A percentile compares a stretch with the other conserved stretches of the same genome.
phyloP scores from a whole-genome alignment of 768 basidiomycete species.

The Phaffia tasmanica region DNA sequence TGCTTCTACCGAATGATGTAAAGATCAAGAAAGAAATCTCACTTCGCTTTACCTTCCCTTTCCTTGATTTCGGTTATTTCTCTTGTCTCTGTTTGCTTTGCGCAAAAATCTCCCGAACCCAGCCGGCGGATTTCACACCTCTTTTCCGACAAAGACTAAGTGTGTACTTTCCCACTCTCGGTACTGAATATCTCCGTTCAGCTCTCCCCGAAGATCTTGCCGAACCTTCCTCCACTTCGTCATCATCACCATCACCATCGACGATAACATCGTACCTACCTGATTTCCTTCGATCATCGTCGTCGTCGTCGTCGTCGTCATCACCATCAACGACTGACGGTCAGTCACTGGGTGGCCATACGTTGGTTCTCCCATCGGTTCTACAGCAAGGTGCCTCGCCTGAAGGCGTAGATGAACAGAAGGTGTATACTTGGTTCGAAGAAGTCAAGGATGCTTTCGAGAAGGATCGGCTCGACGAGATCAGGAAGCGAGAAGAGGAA shows the following conservation, averaged over 20 bases:
- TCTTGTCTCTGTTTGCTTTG: too few relatives aligned
- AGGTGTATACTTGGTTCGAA: conserved; percentile 11
- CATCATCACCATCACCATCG: too few relatives aligned
- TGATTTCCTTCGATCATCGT: too few relatives aligned
- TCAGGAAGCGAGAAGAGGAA: conserved; percentile 1
- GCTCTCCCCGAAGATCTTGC: too few relatives aligned
- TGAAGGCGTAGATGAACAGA: conserved; percentile 6
- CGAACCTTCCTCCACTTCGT: not conserved
- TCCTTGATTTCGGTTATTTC: not conserved
- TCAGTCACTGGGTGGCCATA: too few relatives aligned
- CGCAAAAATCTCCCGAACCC: too few relatives aligned
- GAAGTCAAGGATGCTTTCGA: conserved; percentile 3
- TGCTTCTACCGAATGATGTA: too few relatives aligned
- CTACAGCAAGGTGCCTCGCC: conserved; percentile 10
- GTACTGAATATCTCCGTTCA: too few relatives aligned
- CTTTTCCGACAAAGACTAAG: conserved; percentile 9
- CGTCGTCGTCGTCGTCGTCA: too few relatives aligned
- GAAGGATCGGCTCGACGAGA: conserved; percentile 11
- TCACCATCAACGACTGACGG: too few relatives aligned
- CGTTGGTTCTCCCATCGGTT: not conserved
- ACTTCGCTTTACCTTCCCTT: not conserved
- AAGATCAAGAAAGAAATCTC: not conserved
- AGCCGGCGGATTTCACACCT: conserved; percentile 21
- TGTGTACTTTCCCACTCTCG: conserved; percentile 12
- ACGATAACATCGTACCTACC: too few relatives aligned